Evolutionary conservation across 2,329 filamentous ascomycete species (phyloP), one percentile per base, ranked within the genome.

Genomic region (Xylaria sp.): DNA sequence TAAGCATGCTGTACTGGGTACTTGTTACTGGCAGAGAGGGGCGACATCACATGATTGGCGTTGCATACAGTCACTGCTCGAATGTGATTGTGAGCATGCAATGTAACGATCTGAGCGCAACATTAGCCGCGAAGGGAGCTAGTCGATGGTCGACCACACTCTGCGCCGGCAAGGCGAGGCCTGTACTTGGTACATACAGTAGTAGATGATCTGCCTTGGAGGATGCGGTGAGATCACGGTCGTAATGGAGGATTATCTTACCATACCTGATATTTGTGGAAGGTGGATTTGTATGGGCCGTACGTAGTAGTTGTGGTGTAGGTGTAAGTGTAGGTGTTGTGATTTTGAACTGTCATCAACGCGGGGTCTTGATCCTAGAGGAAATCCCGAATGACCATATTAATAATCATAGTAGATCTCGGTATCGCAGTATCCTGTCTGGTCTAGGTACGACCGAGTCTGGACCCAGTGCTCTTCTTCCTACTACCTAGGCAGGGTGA

Each of bases 1-100:
- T 25, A 32, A 32, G 40, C 23, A 59, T 47, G 25, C 25, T 44
- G n/a, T 35, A 40, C 40, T 44, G 44, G 44, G 25, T 57, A 37
- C 42, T 37, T 35, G 48, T 18, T 42, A 25, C 16, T 9, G 21
- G 29, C 21, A 21, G 40, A 16, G 23, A 42, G 2, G 16, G 47
- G 47, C 54, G 32, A 25, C 37, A 65, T 65, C 29, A 54, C 63
- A 54, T 60, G 63, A 60, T 53, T 65, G 47, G 35, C 16, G 63
- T 53, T 21, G 63, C 55, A 60, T 54, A 27, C 35, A 18, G 35
- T 40, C 32, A 32, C 48, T 58, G 61, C 23, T 48, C 44, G 47
- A 16, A 60, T 65, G 54, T 23, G 54, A 47, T 60, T 54, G 47
- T 44, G 5, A 21, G 55, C n/a, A 65, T 54, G 63, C 63, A 51